Percentiles rank a stretch among this genome's conserved stretches.
Evolutionary conservation across 228 moss, liverwort and hornwort genomes (phyloP).

Genomic region (Sphagnum fallax): DNA sequence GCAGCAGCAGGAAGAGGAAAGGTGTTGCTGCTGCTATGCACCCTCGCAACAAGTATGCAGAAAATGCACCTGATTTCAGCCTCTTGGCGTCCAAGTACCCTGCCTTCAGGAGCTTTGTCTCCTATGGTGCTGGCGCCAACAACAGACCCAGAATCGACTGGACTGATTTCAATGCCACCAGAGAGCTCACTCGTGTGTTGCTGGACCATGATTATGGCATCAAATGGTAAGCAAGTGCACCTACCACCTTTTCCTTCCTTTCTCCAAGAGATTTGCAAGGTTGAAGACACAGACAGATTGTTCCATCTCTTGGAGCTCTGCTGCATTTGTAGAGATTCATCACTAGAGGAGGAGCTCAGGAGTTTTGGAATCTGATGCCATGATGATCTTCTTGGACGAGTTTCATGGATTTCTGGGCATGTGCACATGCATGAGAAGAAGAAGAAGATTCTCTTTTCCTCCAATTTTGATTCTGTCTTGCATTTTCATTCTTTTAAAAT

Average conservation of each 20-base stretch:
- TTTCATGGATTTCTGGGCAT: too few relatives aligned
- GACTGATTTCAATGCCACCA: slow-evolving; percentile 93
- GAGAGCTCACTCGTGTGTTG: slow-evolving; percentile 80
- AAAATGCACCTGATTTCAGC: slow-evolving; percentile 77
- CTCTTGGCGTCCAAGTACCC: slow-evolving; percentile 63
- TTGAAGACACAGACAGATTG: too few relatives aligned
- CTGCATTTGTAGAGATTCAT: too few relatives aligned
- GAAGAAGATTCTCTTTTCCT: too few relatives aligned
- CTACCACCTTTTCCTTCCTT: too few relatives aligned
- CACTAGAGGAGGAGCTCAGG: too few relatives aligned
- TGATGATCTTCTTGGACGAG: too few relatives aligned
- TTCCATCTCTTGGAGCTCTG: too few relatives aligned
- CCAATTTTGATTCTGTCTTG: too few relatives aligned
- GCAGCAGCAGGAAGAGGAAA: slow-evolving; percentile 4
- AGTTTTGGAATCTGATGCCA: too few relatives aligned
- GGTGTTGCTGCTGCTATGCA: slow-evolving; percentile 45
- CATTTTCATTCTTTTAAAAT: neutral
- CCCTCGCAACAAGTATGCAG: slow-evolving; percentile 83
- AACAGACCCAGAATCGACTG: slow-evolving; percentile 81
- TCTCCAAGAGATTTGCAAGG: too few relatives aligned
- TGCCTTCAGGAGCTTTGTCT: slow-evolving; percentile 57
- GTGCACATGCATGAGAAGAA: too few relatives aligned
- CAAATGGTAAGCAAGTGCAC: slow-evolving; percentile 53
- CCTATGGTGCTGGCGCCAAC: slow-evolving; percentile 21
- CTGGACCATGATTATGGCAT: slow-evolving; percentile 83